Base-by-base conservation (phyloP, 495 filamentous ascomycete genomes). In the Penicillium atrosanguineum region DNA sequence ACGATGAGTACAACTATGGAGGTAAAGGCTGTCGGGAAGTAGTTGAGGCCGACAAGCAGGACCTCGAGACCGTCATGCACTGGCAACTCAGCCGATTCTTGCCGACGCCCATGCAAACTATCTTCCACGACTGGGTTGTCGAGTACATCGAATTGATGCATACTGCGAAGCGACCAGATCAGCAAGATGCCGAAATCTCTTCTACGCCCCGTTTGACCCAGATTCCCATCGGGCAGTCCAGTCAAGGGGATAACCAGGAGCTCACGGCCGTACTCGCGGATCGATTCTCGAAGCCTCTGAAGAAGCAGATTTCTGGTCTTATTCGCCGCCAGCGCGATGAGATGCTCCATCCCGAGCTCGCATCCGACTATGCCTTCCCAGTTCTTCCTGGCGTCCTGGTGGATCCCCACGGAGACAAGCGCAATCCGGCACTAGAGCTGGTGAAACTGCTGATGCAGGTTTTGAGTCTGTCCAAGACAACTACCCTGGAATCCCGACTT, bases 61-160 rank as follows among this genome's bases (percentile, higher is more conserved):
- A 83, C n/a, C 79, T 99, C 18, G 89, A 95, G 57, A 93, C 86
- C 34, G 85, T 97, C 67, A 97, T 97, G 94, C 89, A 95, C 67
- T 99, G 95, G 95, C 95, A 97, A 68, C 85, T 97, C 53, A 87
- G 80, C 50, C 90, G 88, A 6, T 96, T 96, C 73, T 73, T 99
- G 7, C 94, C 94, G 1, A 56, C 76, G 7, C 82, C 86, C 15
- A 83, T 97, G 60, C 90, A 97, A 62, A 80, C 83, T 18, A 81
- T 87, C 49, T 97, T 99, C 79, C 83, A 91, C 59, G 86, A 97
- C 61, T 95, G 90, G 88, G 80, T 96, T 15, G 82, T 96, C 42
- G 91, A 97, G 68, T 97, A 96, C 72, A 88, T 97, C 58, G 87
- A 96, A 58, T 78, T 96, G 46, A 97, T 99, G 92, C 90, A 97